Percentiles rank a stretch among this genome's conserved stretches.
phyloP scores from a whole-genome alignment of 768 basidiomycete species.

The Hirschioporus abietinus region DNA sequence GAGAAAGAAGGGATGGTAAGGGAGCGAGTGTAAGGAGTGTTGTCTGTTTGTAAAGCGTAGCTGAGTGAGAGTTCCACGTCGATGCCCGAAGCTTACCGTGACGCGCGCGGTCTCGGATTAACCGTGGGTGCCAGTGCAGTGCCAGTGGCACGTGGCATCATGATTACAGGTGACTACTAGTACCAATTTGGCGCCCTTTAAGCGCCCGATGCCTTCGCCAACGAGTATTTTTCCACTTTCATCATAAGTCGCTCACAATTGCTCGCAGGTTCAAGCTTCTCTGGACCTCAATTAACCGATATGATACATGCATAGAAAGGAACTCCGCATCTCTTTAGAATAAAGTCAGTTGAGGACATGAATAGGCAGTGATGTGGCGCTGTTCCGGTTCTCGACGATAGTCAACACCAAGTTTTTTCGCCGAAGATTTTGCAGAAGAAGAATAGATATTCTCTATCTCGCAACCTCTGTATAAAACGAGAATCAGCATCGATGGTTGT shows the following conservation, averaged over 20 bases:
- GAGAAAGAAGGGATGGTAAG: not conserved
- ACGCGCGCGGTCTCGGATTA: conserved; percentile 1
- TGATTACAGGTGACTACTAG: not conserved
- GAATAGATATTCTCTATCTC: too few relatives aligned
- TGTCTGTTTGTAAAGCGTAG: not conserved
- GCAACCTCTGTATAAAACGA: too few relatives aligned
- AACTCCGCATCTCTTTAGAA: too few relatives aligned
- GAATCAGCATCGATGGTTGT: too few relatives aligned
- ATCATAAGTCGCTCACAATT: too few relatives aligned
- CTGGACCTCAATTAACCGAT: too few relatives aligned
- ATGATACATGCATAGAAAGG: too few relatives aligned
- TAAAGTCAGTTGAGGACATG: not conserved
- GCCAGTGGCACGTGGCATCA: too few relatives aligned
- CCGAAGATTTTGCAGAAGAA: too few relatives aligned
- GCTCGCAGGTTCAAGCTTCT: too few relatives aligned
- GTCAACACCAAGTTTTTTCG: not conserved
- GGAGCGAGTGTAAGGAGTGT: not conserved
- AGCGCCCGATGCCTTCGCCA: not conserved
- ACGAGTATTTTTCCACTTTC: too few relatives aligned
- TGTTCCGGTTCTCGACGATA: not conserved
- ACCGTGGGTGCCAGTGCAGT: not conserved
- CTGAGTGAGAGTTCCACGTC: conserved; percentile 1
- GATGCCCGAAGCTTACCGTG: not conserved
- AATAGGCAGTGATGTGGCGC: not conserved
- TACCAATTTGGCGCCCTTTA: not conserved